Base-by-base conservation (phyloP, 352 stramenopile species). In the Plasmopara muralis region DNA sequence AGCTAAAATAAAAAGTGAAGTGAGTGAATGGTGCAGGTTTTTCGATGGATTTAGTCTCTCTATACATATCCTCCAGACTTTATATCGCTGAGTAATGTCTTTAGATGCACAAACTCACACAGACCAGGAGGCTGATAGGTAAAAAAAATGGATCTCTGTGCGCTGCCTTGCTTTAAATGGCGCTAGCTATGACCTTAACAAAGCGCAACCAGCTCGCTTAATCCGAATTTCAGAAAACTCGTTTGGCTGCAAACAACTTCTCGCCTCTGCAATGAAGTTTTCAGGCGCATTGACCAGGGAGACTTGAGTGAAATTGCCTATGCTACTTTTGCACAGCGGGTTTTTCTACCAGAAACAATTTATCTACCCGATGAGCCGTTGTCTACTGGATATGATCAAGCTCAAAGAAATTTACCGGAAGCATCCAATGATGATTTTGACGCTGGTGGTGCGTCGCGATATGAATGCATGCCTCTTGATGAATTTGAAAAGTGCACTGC, bases 401-500 rank as follows among this genome's bases (percentile, higher is more conserved):
- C 15, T 37, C 5, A 15, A 15, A 18, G 9, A 43, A 9, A 41
- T 9, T 53, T 43, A 14, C 48, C 54, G 37, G 37, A 42, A 43
- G 6, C 28, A 28, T 29, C 34, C 9, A 33, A 34, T 34, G 30
- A 6, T 14, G 49, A 37, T 15, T 64, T 30, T 43, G 45, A 45
- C 15, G 13, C 42, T 35, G 31, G 10, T 12, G 10, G 1, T 35
- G 31, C 10, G 12, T 28, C 39, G 10, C 31, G 31, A 5, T 78
- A 84, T 42, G 77, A 90, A 45, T 63, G 72, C 30, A 69, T 84
- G 57, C 29, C 63, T 0, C 50, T 89, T 12, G 62, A 70, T 16
- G 65, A 85, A 41, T 70, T 91, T 28, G 63, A 84, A 37, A 63
- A 62, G 12, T 81, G 58, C 40, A 70, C 89, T 30, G 57, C 62